Evolutionary conservation across 371 early-diverging fungal species (phyloP), one percentile per base, ranked within the genome.

Genomic region (Fennellomyces sp.): DNA sequence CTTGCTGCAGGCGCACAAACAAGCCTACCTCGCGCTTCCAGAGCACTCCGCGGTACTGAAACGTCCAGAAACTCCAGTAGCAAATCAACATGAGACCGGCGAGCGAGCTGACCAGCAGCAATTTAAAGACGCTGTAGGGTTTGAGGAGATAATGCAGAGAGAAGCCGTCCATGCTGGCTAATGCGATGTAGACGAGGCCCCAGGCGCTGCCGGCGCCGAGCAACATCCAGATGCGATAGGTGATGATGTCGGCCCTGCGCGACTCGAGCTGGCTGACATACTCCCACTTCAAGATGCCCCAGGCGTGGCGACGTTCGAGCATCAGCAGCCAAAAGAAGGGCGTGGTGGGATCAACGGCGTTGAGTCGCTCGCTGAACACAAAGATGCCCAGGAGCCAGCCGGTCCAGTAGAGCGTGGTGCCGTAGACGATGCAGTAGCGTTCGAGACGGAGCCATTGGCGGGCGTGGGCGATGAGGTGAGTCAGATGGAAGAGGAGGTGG

Each of bases 41-140:
- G 38, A 86, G 68, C 11, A 86, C 81, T 3, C 86, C 88, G 30
- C 84, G 80, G 65, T 84, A 85, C 56, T 85, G 86, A 42, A 85
- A 87, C 0, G 86, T 86, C 88, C 88, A 87, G 53, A 87, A 87
- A 21, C 85, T 83, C 86, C 86, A 87, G 63, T 81, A 84, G 50
- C 76, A 70, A 51, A 83, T 75, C 81, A 87, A 75, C 49, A 80
- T 68, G 11, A 78, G 36, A 8, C 87, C 87, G 61, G 82, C 83
- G 6, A 76, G 56, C 21, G 82, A 58, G 62, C 84, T 85, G 42
- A 82, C 75, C 71, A 72, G 69, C 50, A 65, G 75, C 58, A 75
- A 61, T 60, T 63, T 78, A 45, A 23, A 25, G 45, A 45, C 45
- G 45, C n/a, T n/a, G 53, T 65, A 27, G 28, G 66, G 52, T 63